Conservation (phyloP, 2,329 filamentous ascomycete species). For the Trichoderma guizhouense region DNA sequence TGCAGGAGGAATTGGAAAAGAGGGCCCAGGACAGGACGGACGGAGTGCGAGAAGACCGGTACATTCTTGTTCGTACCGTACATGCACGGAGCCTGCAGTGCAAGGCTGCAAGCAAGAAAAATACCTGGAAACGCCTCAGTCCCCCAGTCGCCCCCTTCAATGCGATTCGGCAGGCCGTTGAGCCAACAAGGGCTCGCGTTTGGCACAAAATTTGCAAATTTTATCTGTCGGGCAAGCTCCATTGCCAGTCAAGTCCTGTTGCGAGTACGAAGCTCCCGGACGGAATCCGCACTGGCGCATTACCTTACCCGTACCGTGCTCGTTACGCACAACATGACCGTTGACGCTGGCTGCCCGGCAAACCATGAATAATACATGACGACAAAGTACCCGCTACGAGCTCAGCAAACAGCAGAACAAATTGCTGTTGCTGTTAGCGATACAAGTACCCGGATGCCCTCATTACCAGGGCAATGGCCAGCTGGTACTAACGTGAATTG, state of each 20-base stretch:
- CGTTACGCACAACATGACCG: neutral
- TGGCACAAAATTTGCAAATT: slow-evolving; percentile 12
- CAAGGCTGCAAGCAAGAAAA: slow-evolving; percentile 19
- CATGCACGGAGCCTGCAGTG: slow-evolving; percentile 13
- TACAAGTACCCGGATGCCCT: neutral
- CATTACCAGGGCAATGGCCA: neutral
- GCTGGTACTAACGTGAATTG: neutral
- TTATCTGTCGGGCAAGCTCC: slow-evolving; percentile 3
- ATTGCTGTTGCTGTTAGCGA: neutral
- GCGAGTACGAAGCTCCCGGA: neutral
- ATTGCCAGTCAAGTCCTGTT: neutral
- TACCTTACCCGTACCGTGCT: neutral
- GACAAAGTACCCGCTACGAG: neutral
- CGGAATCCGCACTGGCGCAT: neutral
- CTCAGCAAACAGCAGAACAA: neutral
- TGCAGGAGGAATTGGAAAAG: neutral
- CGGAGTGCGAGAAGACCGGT: neutral
- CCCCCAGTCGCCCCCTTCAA: slow-evolving; percentile 16
- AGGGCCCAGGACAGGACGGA: neutral
- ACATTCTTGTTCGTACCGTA: neutral
- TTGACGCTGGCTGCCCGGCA: neutral
- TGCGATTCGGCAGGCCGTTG: slow-evolving; percentile 6
- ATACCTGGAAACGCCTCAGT: slow-evolving; percentile 7
- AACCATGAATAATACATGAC: neutral
- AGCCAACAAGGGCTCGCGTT: slow-evolving; percentile 7